phyloP scores from a whole-genome alignment of 495 filamentous ascomycete genomes.

The Glarea lozoyensis region DNA sequence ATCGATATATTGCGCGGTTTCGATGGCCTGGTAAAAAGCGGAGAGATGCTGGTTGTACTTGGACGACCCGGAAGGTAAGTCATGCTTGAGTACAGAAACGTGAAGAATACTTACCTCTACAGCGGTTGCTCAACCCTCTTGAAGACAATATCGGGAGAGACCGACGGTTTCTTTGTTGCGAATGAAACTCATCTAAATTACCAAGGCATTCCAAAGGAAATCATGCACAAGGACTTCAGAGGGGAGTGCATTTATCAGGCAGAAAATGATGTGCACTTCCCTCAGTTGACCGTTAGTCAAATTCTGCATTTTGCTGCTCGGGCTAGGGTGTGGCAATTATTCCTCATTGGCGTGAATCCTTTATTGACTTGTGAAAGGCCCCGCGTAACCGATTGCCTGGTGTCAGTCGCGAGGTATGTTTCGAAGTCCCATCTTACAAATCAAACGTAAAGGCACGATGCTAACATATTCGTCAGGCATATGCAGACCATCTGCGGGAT shows the following conservation, averaged over 20 bases:
- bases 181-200: neutral
- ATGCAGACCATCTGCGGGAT: constrained; percentile 61
- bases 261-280: constrained; percentile 68
- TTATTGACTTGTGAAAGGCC: constrained; percentile 38
- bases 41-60: constrained; percentile 4
- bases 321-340: constrained; percentile 48
- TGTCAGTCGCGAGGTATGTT: constrained; percentile 27
- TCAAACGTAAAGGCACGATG: constrained; percentile 50
- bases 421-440: constrained; percentile 56
- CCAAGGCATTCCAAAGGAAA: constrained; percentile 32
- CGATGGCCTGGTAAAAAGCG: constrained; percentile 2
- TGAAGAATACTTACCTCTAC: too few relatives aligned
- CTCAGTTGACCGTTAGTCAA: constrained; percentile 54
- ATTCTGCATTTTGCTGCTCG: constrained; percentile 1
- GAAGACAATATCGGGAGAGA: constrained; percentile 1
- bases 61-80: constrained; percentile 1
- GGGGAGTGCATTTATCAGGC: constrained; percentile 48
- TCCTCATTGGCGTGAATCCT: constrained; percentile 68
- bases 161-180: neutral
- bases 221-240: constrained; percentile 23
- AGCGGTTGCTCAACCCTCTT: constrained; percentile 4
- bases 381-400: neutral
- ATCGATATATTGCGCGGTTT: neutral
- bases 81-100: too few relatives aligned
- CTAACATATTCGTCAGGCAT: too few relatives aligned